These are phyloP conservation scores for Syzygium grande DNA, from an alignment of 345 rosid genomes.

Conservation along the genomic window DNA sequence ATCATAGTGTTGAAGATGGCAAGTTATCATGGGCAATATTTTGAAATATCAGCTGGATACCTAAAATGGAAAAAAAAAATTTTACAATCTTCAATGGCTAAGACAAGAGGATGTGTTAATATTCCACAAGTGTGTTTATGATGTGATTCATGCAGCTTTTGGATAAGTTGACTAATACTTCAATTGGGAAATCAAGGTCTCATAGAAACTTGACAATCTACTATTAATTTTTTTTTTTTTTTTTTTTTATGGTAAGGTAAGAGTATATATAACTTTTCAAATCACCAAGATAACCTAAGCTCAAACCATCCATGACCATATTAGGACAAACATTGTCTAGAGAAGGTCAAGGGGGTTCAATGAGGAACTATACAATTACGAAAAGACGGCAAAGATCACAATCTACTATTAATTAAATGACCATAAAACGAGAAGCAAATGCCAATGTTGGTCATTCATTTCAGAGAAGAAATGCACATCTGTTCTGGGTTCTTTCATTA, in stretches of 20 bases:
- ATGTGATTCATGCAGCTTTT: not conserved
- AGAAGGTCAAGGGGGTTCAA: no score
- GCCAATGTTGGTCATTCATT: not conserved
- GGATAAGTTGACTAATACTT: not conserved
- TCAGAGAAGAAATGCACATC: not conserved
- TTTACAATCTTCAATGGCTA: not conserved
- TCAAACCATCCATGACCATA: no score
- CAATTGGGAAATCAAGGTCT: not conserved
- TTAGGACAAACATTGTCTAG: no score
- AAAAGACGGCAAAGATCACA: no score
- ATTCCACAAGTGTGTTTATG: not conserved
- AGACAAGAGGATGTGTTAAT: no score
- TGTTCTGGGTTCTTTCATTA: not conserved
- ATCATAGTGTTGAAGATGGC: no score
- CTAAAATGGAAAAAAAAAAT: not conserved
- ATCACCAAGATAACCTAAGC: no score
- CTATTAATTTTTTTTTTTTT: no score
- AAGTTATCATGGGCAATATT: not conserved
- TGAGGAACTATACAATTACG: no score
- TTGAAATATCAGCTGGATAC: not conserved
- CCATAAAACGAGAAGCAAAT: not conserved
- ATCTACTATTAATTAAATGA: not conserved
- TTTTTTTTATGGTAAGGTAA: no score
- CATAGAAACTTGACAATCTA: not conserved
- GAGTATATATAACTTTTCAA: no score